Conservation (phyloP, 495 filamentous ascomycete genomes). For the Apiosordaria backusii region DNA sequence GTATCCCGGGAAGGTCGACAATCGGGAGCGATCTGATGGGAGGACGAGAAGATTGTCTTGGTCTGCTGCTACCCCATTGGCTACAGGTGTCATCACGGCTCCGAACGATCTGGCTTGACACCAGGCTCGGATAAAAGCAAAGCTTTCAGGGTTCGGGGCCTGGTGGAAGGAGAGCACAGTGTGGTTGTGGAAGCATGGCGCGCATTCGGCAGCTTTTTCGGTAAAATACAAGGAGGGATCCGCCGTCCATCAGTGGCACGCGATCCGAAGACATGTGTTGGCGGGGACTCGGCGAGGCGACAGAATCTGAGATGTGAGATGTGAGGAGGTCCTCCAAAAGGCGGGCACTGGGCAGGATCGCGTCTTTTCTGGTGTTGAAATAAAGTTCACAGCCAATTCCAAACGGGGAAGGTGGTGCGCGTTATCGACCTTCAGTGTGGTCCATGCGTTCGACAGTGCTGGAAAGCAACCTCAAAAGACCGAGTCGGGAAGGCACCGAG, state of each 20-base stretch:
- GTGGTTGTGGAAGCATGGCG: not conserved
- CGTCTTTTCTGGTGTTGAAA: slow-evolving; percentile 5
- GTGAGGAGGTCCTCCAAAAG: no score
- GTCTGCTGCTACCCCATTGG: not conserved
- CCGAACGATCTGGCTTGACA: not conserved
- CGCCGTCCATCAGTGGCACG: no score
- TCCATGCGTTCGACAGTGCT: not conserved
- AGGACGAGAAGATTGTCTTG: not conserved
- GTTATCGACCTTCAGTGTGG: slow-evolving; percentile 3
- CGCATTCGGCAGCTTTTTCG: not conserved
- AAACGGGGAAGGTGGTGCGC: slow-evolving; percentile 7
- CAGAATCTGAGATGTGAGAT: no score
- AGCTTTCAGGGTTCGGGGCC: not conserved
- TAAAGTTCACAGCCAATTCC: not conserved
- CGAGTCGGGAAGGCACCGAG: not conserved
- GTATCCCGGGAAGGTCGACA: not conserved
- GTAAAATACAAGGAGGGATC: no score
- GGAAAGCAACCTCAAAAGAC: not conserved
- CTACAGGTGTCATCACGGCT: not conserved
- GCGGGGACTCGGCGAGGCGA: no score
- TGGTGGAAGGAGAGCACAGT: not conserved
- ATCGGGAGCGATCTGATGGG: not conserved
- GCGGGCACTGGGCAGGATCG: not conserved
- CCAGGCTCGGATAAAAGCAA: not conserved
- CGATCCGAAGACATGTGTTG: no score